Base-by-base conservation (phyloP, 1,284 basidiomycete genomes). In the Boletus calvinii region DNA sequence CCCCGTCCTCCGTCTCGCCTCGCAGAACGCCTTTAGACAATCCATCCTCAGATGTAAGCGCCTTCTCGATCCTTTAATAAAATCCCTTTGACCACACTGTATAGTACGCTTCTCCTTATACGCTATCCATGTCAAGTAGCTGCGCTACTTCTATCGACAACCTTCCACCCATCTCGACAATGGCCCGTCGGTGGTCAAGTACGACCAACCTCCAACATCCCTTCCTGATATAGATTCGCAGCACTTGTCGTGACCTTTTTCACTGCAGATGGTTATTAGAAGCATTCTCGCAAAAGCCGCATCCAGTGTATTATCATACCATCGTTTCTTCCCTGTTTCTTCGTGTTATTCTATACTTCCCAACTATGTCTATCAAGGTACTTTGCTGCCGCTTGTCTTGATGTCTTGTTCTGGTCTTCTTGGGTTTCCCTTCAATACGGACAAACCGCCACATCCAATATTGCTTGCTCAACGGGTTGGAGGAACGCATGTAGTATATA, bases 151-250 rank as follows among this genome's bases (percentile, higher is more conserved):
- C 67, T 5, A 59, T 69, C 18, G 66, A 67, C 45, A 69, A 67
- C 53, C 64, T 70, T 7, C 67, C 66, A 0, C 66, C 69, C 42
- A 70, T 71, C 37, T 69, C 66, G 1, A 60, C 66, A 2, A 67
- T 67, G 69, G 66, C 65, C 15, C 63, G 66, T 37, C 63, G 68
- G 12, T 68, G 66, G 66, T 59, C 69, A 3, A 64, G 44, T 41
- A 50, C 68, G 13, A 53, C 63, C 12, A 70, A 49, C 18, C 47
- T 69, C 29, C 69, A 69, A 30, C 56, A 70, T 35, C 63, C 65
- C 12, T 71, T 71, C 7, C 63, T 71, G 63, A 43, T 67, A 66
- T 67, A 70, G 67, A 68, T 24, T 31, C 22, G 42, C 55, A 53
- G 34, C 53, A 52, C 20, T 22, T 8, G 44, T 37, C 48, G 20